phyloP scores from a whole-genome alignment of 805 yeast species.

The Zygotorulaspora sp. region DNA sequence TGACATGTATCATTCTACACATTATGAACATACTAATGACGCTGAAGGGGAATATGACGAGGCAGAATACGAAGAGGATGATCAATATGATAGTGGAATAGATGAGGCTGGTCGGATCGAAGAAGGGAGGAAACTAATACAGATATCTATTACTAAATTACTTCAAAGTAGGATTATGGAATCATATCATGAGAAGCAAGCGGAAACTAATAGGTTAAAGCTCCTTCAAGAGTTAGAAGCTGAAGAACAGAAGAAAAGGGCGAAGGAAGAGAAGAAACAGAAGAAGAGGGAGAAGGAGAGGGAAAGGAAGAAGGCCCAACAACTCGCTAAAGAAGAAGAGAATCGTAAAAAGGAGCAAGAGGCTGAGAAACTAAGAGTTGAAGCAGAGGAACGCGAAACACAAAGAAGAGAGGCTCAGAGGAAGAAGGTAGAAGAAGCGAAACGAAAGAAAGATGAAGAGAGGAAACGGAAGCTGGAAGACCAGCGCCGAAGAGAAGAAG shows the following conservation, averaged over 20 bases:
- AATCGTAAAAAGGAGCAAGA: conserved; percentile 52
- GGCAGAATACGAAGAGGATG: conserved; percentile 23
- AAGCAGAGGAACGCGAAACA: conserved; percentile 41
- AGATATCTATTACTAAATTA: conserved; percentile 72
- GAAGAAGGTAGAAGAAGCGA: conserved; percentile 40
- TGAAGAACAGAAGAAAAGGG: conserved; percentile 60
- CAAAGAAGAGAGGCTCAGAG: conserved; percentile 38
- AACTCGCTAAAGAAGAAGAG: conserved; percentile 60
- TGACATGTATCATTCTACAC: conserved; percentile 17
- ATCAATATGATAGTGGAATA: conserved; percentile 35
- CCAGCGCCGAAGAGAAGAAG: conserved; percentile 40
- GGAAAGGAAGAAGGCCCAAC: conserved; percentile 62
- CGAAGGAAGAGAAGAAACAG: conserved; percentile 60
- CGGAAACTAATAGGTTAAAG: conserved; percentile 64
- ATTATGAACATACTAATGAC: conserved; percentile 15
- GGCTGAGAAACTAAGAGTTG: conserved; percentile 43
- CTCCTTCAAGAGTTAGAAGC: conserved; percentile 66
- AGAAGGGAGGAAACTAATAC: conserved; percentile 76
- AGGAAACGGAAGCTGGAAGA: conserved; percentile 39
- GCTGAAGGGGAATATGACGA: conserved; percentile 18
- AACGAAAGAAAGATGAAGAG: conserved; percentile 38
- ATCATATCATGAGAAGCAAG: conserved; percentile 75
- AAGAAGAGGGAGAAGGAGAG: conserved; percentile 63
- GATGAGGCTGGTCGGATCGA: conserved; percentile 63
- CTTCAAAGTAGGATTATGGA: conserved; percentile 67